A percentile compares a stretch with the other conserved stretches of the same genome.
Conservation (phyloP, 73 alveolate genomes). For the Paramecium tetraurelia region DNA sequence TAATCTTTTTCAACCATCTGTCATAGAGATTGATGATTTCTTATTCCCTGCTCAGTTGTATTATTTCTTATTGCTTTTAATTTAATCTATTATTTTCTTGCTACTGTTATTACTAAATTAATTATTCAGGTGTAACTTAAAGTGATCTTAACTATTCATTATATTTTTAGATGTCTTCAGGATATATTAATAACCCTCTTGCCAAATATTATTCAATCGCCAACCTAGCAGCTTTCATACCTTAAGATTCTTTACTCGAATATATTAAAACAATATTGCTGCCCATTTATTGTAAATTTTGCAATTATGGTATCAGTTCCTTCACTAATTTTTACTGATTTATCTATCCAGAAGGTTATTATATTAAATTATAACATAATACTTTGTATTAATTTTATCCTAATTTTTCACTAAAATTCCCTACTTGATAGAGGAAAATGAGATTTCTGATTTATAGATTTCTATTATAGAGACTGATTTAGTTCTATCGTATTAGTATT, state of each 20-base stretch:
- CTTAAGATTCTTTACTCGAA: background rate
- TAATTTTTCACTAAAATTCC: constrained; percentile 1
- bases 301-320: background rate
- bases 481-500: background rate
- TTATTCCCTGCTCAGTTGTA: background rate
- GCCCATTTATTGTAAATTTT: background rate
- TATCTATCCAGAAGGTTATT: background rate
- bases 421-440: background rate
- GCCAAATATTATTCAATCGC: background rate
- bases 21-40: background rate
- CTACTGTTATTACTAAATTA: background rate
- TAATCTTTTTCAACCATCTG: background rate
- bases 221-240: background rate
- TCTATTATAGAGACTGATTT: background rate
- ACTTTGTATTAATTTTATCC: background rate
- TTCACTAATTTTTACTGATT: background rate
- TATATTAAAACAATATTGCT: background rate
- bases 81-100: background rate
- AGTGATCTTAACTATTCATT: background rate
- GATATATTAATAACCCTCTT: background rate
- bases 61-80: background rate
- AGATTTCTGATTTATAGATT: background rate
- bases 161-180: constrained; percentile 3
- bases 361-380: background rate
- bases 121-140: background rate